A percentile compares a stretch with the other conserved stretches of the same genome.
Evolutionary conservation across 108 stramenopile species (phyloP).

Genomic region (Pelagomonas calceolata): DNA sequence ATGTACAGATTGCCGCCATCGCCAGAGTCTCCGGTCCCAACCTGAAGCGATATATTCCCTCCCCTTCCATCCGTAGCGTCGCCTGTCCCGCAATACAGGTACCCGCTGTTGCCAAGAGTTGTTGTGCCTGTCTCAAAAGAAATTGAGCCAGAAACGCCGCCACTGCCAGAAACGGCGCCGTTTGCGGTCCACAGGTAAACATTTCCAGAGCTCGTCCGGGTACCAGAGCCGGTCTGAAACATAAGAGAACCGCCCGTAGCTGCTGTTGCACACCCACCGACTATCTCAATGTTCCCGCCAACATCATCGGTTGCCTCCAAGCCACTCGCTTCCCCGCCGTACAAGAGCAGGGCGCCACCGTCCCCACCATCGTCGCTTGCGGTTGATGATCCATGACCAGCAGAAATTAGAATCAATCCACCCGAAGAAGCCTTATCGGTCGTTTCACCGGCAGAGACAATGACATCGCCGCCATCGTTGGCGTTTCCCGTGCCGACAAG

Average conservation of each 20-base stretch:
- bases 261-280: constrained; percentile 6
- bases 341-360: constrained; percentile 22
- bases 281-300: constrained; percentile 23
- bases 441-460: constrained; percentile 29
- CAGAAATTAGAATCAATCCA: constrained; percentile 28
- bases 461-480: constrained; percentile 31
- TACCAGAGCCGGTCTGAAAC: constrained; percentile 11
- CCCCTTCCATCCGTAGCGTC: constrained; percentile 16
- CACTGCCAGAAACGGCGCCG: constrained; percentile 7
- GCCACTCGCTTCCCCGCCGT: constrained; percentile 17
- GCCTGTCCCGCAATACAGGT: constrained; percentile 27
- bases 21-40: constrained; percentile 20
- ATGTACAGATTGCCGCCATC: constrained; percentile 26
- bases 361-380: constrained; percentile 17
- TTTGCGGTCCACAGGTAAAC: constrained; percentile 26
- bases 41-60: constrained; percentile 15
- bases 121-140: constrained; percentile 29
- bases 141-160: constrained; percentile 29
- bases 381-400: constrained; percentile 35
- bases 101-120: constrained; percentile 23
- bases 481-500: constrained; percentile 28
- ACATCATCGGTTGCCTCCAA: constrained; percentile 8
- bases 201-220: constrained; percentile 17
- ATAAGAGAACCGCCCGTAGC: constrained; percentile 20
- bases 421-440: constrained; percentile 7